These are phyloP conservation scores for Leishmania major DNA, from an alignment of 208 protist species.

Conservation along the genomic window DNA sequence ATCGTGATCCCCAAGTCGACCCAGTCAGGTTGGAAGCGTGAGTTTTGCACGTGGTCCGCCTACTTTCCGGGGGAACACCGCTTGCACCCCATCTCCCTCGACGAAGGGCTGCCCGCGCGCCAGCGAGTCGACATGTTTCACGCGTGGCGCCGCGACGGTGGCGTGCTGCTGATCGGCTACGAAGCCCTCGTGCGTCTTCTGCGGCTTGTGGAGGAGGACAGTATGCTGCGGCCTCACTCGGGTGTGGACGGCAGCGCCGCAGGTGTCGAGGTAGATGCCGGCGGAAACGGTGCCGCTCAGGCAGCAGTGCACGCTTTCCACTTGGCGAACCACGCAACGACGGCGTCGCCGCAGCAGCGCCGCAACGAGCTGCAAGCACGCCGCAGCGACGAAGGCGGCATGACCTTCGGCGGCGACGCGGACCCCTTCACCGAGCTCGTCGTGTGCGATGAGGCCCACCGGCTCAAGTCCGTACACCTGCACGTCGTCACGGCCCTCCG, in stretches of 20 bases:
- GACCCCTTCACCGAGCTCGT: constrained; percentile 82
- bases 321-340: background rate
- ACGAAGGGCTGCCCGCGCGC: constrained; percentile 4
- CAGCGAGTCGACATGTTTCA: constrained; percentile 44
- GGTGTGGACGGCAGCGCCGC: background rate
- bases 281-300: background rate
- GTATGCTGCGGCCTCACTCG: constrained; percentile 8
- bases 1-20: constrained; percentile 82
- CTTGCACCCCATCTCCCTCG: constrained; percentile 35
- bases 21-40: constrained; percentile 53
- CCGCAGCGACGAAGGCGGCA: constrained; percentile 35
- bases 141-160: constrained; percentile 57
- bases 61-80: constrained; percentile 56
- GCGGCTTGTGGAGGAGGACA: constrained; percentile 39
- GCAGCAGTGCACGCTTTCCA: background rate
- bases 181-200: constrained; percentile 71
- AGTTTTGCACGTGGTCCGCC: constrained; percentile 67
- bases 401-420: constrained; percentile 29
- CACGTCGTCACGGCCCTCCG: constrained; percentile 71
- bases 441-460: constrained; percentile 94
- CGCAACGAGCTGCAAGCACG: constrained; percentile 22
- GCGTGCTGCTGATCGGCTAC: constrained; percentile 77
- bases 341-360: constrained; percentile 1
- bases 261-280: constrained; percentile 7
- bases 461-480: constrained; percentile 87